Evolutionary conservation across 148 eudicot genomes (phyloP), one percentile per base, ranked within the genome.

Genomic region (Cornus controversa): DNA sequence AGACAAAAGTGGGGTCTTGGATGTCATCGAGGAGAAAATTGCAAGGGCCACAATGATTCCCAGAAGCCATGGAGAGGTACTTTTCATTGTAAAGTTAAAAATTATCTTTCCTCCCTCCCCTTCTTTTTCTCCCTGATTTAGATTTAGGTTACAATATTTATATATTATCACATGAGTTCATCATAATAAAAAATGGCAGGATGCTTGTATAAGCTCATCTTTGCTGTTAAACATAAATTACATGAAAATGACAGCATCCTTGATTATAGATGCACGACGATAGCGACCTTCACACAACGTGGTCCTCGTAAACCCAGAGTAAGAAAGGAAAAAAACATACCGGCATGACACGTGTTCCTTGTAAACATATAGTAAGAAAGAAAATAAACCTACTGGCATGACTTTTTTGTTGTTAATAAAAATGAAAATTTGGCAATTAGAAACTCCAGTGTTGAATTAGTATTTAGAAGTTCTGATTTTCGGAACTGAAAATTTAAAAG

Each of bases 21-120:
- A 86, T 79, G 82, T 84, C 66, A 89, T 94, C 79, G 98, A 94
- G 86, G 88, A 84, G 80, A 94, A 92, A 87, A 92, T 94, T 82
- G 89, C 96, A 70, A 92, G 88, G 86, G 98, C 88, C 64, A 89
- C 98, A 25, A 88, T 90, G 97, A 87, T 92, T 80, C 94, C 98
- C 66, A 84, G 87, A 84, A 78, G 29, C 28, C 89, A 94, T 73
- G 98, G 98, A 76, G 98, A 94, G 98, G 98, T 94, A 90, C 28
- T n/a, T 34, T 42, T 72, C 66, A 36, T 82, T 79, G 69, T 73
- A 65, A 74, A 67, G 29, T 50, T 25, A 62, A 25, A 20, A 31
- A 37, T 64, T 64, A 40, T 63, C 45, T 16, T 37, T 42, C 27
- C 42, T 34, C 26, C 20, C 40, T 75, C 34, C 24, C n/a, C 5